Percentiles rank a stretch among this genome's conserved stretches.
These are phyloP conservation scores for Meira miltonrushii DNA, from an alignment of 1,284 basidiomycete genomes.

Conservation along the genomic window DNA sequence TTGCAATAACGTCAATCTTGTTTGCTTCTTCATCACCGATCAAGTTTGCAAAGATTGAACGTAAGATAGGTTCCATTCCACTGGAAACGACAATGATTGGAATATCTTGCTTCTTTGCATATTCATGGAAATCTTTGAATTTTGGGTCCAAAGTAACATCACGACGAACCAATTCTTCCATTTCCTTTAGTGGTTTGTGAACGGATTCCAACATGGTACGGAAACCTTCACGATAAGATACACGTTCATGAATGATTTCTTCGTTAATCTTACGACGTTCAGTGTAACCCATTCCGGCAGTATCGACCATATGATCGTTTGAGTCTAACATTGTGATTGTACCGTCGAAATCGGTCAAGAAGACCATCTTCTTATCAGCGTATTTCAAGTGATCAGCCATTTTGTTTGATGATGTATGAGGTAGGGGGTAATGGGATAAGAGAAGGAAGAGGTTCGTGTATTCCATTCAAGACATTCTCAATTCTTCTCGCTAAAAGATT, in stretches of 20 bases:
- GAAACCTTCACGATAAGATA: slow-evolving; percentile 50
- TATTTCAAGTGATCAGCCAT: slow-evolving; percentile 21
- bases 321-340: slow-evolving; percentile 32
- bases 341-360: slow-evolving; percentile 50
- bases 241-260: slow-evolving; percentile 45
- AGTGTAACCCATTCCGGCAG: slow-evolving; percentile 49
- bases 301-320: slow-evolving; percentile 53
- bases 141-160: slow-evolving; percentile 34
- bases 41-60: slow-evolving; percentile 48
- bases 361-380: slow-evolving; percentile 45
- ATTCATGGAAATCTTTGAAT: slow-evolving; percentile 52
- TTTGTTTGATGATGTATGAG: too few relatives aligned
- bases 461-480: too few relatives aligned
- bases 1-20: slow-evolving; percentile 50
- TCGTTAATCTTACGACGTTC: slow-evolving; percentile 52
- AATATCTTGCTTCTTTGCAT: slow-evolving; percentile 47
- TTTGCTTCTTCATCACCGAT: slow-evolving; percentile 50
- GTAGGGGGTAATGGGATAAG: too few relatives aligned
- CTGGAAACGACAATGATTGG: slow-evolving; percentile 51
- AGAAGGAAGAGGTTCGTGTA: too few relatives aligned
- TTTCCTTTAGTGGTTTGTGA: slow-evolving; percentile 43
- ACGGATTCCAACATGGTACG: slow-evolving; percentile 49
- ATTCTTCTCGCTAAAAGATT: too few relatives aligned
- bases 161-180: slow-evolving; percentile 47
- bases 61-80: slow-evolving; percentile 51